Evolutionary conservation across 805 yeast genomes (phyloP).

Genomic region (Tetrapisispora nanseiensis): DNA sequence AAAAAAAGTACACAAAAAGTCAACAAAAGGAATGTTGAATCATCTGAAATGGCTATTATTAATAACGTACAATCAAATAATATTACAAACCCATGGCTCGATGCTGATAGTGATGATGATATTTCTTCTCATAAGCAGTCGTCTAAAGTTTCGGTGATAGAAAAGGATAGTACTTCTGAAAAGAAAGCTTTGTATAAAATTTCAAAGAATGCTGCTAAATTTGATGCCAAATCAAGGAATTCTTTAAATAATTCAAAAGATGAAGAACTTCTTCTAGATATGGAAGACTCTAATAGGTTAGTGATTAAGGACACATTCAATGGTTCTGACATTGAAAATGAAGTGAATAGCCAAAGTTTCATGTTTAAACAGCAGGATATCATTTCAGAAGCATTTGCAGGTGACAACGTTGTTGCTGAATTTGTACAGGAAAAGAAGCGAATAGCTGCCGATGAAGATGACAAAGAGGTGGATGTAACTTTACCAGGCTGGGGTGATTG

Average conservation of each 20-base stretch:
- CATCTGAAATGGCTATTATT: too few relatives aligned
- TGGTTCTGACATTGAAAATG: constrained; percentile 37
- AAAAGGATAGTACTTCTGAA: constrained; percentile 39
- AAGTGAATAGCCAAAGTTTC: constrained; percentile 30
- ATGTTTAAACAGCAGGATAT: constrained; percentile 74
- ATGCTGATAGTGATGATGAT: constrained; percentile 24
- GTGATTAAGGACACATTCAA: constrained; percentile 39
- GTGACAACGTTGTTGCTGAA: constrained; percentile 80
- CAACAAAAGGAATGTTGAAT: constrained; percentile 4
- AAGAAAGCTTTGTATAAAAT: constrained; percentile 41
- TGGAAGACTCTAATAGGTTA: constrained; percentile 40
- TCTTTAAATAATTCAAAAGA: constrained; percentile 25
- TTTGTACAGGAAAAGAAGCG: constrained; percentile 69
- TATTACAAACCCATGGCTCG: constrained; percentile 45
- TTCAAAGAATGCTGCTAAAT: constrained; percentile 26
- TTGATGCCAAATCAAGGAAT: background rate
- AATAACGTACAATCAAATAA: constrained; percentile 1
- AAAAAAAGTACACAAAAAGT: constrained; percentile 1
- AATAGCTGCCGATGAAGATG: constrained; percentile 67
- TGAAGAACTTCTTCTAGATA: constrained; percentile 33
- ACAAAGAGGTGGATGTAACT: constrained; percentile 73
- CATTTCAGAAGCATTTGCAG: constrained; percentile 89
- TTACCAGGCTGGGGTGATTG: constrained; percentile 98
- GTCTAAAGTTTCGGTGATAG: constrained; percentile 39
- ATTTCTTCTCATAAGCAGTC: constrained; percentile 30